Evolutionary conservation across 371 early-diverging fungal species (phyloP), one percentile per base, ranked within the genome.

Genomic region (Apophysomyces sp.): DNA sequence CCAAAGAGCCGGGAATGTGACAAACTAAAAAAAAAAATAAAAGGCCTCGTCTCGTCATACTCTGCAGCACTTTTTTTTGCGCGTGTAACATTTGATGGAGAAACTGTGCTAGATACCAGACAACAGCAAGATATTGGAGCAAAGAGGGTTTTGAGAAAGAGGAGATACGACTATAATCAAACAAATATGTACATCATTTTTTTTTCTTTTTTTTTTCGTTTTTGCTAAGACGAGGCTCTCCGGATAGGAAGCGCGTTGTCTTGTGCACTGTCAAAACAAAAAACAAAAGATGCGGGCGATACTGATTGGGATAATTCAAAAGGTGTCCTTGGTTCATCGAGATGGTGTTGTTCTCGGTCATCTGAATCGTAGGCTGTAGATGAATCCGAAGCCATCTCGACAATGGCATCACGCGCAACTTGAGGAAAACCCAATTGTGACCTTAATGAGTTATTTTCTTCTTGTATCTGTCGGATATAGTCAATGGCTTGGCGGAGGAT

Each of bases 401-500:
- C 21, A n/a, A 44, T 44, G 9, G 11, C 49, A 44, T 44, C 49
- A 44, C 49, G 49, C 2, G 49, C 4, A 16, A 21, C 21, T 44
- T 16, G 9, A 21, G 61, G 41, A 30, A 53, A 55, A 24, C 59
- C 58, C 1, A 68, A 34, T 31, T 63, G 60, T 12, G 57, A 41
- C 26, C 59, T 37, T 57, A 68, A 56, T 3, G 57, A 34, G 16
- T 61, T 18, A 37, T 66, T 69, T 65, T 71, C 72, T 16, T 16
- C 39, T 44, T 68, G 63, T 18, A 74, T 66, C 15, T 51, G 49
- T 29, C 60, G 69, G n/a, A 74, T 68, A 40, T 72, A 71, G 9
- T 60, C 55, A 16, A 71, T 69, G 8, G 67, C 66, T 37, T 64
- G 64, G 16, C 69, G 66, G 13, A 74, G 49, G 9, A 74, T 60